Evolutionary conservation across 768 basidiomycete species (phyloP), one percentile per base, ranked within the genome.

Genomic region (Lepiota brunneoincarnata): DNA sequence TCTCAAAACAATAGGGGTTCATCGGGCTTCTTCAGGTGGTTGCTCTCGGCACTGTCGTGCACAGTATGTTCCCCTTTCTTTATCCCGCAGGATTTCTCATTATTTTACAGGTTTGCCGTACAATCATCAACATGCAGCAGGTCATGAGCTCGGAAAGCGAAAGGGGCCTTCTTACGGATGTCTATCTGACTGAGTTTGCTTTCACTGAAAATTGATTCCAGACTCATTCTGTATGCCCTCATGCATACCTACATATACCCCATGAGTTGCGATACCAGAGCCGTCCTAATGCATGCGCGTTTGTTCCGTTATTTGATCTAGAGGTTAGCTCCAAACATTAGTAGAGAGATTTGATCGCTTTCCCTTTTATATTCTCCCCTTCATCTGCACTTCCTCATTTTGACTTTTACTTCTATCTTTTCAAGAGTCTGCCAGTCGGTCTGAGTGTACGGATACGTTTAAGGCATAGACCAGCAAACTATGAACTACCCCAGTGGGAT

Each of bases 71-170:
- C 24, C 20, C 50, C 18, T 40, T 12, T 12, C 20, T 31, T 20
- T 45, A 18, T 6, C 7, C n/a, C 6, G 31, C 17, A 18, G 40
- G 17, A 5, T 14, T 48, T n/a, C 28, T 51, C 21, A 36, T 49
- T 57, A 20, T 47, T 34, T 14, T n/a, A 43, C 41, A 67, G 66
- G 61, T 63, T 24, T 65, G 63, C 54, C 61, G 66, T 4, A 28
- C 64, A 18, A 67, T 65, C 37, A 58, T 61, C 56, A 67, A 67
- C 52, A 58, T 65, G 59, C 60, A 63, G 38, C 31, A 10, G 11
- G 31, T 31, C 11, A 31, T 31, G 31, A 9, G 11, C 31, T 31
- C 31, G 31, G 7, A 9, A 14, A 14, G 40, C 40, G 17, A n/a
- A n/a, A n/a, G 44, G 24, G 24, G 7, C 21, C 44, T 18, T 28